A percentile compares a stretch with the other conserved stretches of the same genome.
These are phyloP conservation scores for Exophiala mesophila DNA, from an alignment of 2,329 filamentous ascomycete species.

Conservation along the genomic window DNA sequence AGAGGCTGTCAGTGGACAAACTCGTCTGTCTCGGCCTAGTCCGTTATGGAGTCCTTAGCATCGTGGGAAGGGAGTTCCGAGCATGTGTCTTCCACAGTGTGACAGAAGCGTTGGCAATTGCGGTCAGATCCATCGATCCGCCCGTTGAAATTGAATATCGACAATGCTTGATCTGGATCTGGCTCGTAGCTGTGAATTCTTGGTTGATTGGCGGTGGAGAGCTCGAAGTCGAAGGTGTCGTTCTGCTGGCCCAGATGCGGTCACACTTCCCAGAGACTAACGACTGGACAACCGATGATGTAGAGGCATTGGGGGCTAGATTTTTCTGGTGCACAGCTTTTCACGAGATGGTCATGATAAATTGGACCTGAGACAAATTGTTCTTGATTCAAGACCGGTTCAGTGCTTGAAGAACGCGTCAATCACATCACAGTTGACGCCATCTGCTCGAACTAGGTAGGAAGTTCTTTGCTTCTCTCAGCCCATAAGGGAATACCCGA, in stretches of 20 bases:
- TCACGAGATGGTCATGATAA: not conserved
- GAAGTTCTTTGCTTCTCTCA: conserved; percentile 23
- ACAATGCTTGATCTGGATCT: conserved; percentile 3
- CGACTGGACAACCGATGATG: not conserved
- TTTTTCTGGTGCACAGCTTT: not conserved
- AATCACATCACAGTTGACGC: too few relatives aligned
- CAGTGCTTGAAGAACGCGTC: too few relatives aligned
- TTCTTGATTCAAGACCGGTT: not conserved
- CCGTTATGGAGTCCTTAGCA: not conserved
- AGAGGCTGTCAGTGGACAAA: not conserved
- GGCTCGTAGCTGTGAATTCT: not conserved
- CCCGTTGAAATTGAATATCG: not conserved
- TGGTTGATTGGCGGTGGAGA: not conserved
- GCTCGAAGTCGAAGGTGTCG: not conserved
- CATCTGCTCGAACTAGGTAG: too few relatives aligned
- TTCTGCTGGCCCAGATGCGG: not conserved
- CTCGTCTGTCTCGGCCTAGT: not conserved
- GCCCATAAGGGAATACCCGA: conserved; percentile 42
- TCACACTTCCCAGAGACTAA: not conserved
- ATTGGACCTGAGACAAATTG: not conserved
- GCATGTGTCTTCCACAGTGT: not conserved
- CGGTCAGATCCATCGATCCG: not conserved
- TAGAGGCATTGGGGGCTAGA: not conserved
- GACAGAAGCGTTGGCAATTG: not conserved
- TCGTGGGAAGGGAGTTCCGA: not conserved